Evolutionary conservation across 2,329 filamentous ascomycete species (phyloP), one percentile per base, ranked within the genome.

Genomic region (Pestalotiopsis sp.): DNA sequence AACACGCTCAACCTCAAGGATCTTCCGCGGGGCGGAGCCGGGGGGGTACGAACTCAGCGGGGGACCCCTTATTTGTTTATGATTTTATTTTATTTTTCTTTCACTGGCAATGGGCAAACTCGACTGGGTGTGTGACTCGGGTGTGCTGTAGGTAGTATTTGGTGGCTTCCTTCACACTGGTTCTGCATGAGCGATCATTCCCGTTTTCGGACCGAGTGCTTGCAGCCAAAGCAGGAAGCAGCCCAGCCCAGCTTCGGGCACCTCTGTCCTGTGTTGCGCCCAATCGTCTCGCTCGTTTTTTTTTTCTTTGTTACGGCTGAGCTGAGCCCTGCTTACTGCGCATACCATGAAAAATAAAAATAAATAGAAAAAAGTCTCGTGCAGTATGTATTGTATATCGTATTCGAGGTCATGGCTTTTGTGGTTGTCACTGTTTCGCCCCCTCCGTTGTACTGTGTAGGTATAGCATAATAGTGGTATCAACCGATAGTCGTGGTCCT

Each of bases 1-100:
- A 64, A 64, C 61, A 64, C 61, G 61, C 61, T 64, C 39, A 45
- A 20, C 59, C 27, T 36, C 20, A 52, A 17, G 23, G 57, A 27
- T 59, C 20, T 36, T 36, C 20, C 36, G 9, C 61, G n/a, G 61
- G 36, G 61, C 36, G 61, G 61, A n/a, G 38, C 25, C 39, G 36
- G 61, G 61, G 27, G 17, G 61, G 61, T 17, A 17, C 39, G n/a
- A 45, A 20, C 20, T 17, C 7, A 52, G 25, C 20, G 20, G 38
- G 61, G 36, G 36, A 12, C 59, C 41, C 61, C 39, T 38, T 38
- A 38, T 38, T 41, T 38, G 38, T n/a, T n/a, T 27, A 23, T 27
- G 20, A 23, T 23, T 13, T 14, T 59, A 25, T 13, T 27, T 36
- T 13, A 11, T 12, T 27, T n/a, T 52, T 45, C 41, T 45, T 17